Conservation (phyloP, 148 eudicot genomes). For the Fallopia convolvulus region DNA sequence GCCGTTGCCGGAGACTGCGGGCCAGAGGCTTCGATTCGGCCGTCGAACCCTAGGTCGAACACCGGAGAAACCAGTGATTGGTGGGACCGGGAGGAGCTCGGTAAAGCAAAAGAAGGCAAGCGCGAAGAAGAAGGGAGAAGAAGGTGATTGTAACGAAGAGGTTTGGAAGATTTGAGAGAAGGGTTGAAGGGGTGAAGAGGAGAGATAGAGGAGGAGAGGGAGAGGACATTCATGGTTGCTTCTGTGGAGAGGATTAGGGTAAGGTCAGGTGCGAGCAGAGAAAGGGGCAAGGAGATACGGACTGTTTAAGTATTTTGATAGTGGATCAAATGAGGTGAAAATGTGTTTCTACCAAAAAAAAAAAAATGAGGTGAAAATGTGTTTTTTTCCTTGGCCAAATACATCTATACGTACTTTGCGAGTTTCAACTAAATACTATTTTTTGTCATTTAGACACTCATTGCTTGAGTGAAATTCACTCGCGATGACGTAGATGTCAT, state of each 20-base stretch:
- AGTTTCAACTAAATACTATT: too few relatives aligned
- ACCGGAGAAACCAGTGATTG: background rate
- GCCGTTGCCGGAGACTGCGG: slow-evolving; percentile 61
- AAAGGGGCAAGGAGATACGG: background rate
- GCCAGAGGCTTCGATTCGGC: slow-evolving; percentile 14
- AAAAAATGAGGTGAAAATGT: too few relatives aligned
- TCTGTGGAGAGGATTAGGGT: background rate
- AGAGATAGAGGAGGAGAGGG: slow-evolving; percentile 1
- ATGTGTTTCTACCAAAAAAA: too few relatives aligned
- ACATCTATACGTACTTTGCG: too few relatives aligned
- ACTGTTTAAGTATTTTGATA: too few relatives aligned
- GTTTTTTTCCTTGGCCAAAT: too few relatives aligned
- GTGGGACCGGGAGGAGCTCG: slow-evolving; percentile 2
- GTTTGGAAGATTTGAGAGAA: slow-evolving; percentile 3
- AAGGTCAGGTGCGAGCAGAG: background rate
- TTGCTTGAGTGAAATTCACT: too few relatives aligned
- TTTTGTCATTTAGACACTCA: too few relatives aligned
- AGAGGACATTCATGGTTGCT: slow-evolving; percentile 11
- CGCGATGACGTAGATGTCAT: too few relatives aligned
- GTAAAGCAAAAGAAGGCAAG: background rate
- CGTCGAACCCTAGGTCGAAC: slow-evolving; percentile 16
- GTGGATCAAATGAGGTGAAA: too few relatives aligned
- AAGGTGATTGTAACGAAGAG: background rate
- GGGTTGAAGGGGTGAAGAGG: background rate
- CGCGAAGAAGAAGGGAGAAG: background rate